Evolutionary conservation across 2,329 filamentous ascomycete genomes (phyloP).

Genomic region (Plenodomus lindquistii): DNA sequence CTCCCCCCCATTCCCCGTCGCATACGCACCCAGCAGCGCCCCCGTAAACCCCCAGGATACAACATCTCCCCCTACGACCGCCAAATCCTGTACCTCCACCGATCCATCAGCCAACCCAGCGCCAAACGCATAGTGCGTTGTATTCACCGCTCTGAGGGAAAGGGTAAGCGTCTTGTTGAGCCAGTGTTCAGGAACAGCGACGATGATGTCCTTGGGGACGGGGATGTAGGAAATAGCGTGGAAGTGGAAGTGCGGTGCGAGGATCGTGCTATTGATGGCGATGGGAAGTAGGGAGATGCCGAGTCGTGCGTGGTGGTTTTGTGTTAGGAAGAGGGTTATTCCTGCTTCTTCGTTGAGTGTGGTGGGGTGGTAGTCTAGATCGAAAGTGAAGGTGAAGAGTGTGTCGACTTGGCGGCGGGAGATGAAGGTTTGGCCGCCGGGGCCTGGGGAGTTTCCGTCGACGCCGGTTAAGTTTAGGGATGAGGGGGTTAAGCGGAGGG

Average conservation of each 20-base stretch:
- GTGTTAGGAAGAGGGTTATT: slow-evolving; percentile 56
- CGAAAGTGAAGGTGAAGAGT: slow-evolving; percentile 56
- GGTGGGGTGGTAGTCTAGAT: slow-evolving; percentile 50
- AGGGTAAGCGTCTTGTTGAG: slow-evolving; percentile 38
- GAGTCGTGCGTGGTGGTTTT: slow-evolving; percentile 56
- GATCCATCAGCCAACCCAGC: slow-evolving; percentile 21
- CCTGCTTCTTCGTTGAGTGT: slow-evolving; percentile 55
- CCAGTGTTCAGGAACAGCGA: slow-evolving; percentile 49
- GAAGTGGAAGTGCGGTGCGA: slow-evolving; percentile 50
- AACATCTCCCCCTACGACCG: slow-evolving; percentile 26
- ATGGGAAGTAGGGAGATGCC: slow-evolving; percentile 34
- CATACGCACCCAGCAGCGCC: slow-evolving; percentile 56
- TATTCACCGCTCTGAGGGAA: slow-evolving; percentile 51
- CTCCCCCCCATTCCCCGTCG: slow-evolving; percentile 56
- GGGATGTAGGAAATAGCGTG: slow-evolving; percentile 48
- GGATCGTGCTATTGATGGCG: slow-evolving; percentile 8
- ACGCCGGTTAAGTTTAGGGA: slow-evolving; percentile 58
- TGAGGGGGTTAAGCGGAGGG: slow-evolving; percentile 55
- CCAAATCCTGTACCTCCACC: slow-evolving; percentile 17
- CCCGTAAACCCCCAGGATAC: slow-evolving; percentile 47
- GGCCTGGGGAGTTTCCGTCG: slow-evolving; percentile 53
- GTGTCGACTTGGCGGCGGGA: slow-evolving; percentile 58
- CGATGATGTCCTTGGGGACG: slow-evolving; percentile 44
- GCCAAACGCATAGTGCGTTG: slow-evolving; percentile 50
- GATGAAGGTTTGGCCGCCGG: slow-evolving; percentile 55